Evolutionary conservation across 1,284 basidiomycete genomes (phyloP), one percentile per base, ranked within the genome.

Genomic region (Cystobasidium sp.): DNA sequence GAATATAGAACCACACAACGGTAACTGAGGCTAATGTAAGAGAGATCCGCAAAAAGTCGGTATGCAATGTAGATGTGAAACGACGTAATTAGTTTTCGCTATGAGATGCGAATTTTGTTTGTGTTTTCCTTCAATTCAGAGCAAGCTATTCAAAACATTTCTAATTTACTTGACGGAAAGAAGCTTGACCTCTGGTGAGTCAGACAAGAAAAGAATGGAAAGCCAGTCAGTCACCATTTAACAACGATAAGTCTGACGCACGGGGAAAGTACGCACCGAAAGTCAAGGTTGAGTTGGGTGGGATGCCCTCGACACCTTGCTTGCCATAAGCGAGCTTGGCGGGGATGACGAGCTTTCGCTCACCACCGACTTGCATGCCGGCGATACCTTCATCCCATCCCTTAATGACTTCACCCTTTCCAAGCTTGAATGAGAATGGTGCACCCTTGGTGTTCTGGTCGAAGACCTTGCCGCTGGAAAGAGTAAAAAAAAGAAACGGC

Each of bases 391-490:
- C 79, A 67, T 82, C 81, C 81, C 81, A 82, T n/a, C 80, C 64
- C 39, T 66, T 66, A 18, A 66, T 66, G 65, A 97, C 94, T 81
- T 96, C 91, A 61, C 92, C 92, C 76, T 86, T 85, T 74, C 95
- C 95, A 31, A 98, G 87, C 63, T 85, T 88, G 87, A 97, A 97
- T 61, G 85, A 84, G 85, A 97, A 97, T 9, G 94, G 92, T 81
- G 89, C 90, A 78, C 94, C 94, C 81, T 88, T 90, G 76, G 87
- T 89, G 84, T 97, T 97, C 81, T 88, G 85, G 84, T 98, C 95
- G 80, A 97, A 97, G 59, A 91, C 82, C 81, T 91, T 93, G 79
- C 93, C 94, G 81, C 58, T 70, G 68, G 68, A 18, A 64, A 20
- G 90, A 89, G 77, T 84, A 83, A 53, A 96, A 67, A 83, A 80